phyloP scores from a whole-genome alignment of 2,329 filamentous ascomycete genomes.

The Arthrinium phaeospermum region DNA sequence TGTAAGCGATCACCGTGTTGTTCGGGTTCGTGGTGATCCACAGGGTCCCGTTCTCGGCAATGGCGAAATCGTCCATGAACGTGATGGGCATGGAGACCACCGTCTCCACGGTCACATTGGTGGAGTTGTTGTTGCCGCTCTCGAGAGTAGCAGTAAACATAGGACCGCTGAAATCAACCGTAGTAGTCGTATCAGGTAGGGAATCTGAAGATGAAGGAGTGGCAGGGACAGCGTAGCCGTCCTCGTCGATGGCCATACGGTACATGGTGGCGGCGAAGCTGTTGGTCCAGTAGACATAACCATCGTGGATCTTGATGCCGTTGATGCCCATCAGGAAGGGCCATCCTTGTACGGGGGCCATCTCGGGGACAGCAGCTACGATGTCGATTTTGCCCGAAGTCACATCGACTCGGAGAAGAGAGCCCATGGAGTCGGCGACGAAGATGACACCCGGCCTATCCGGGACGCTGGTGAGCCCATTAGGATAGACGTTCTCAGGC shows the following conservation, averaged over 20 bases:
- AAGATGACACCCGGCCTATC: constrained; percentile 24
- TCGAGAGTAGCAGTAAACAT: neutral
- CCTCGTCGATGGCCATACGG: constrained; percentile 23
- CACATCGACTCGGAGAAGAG: constrained; percentile 32
- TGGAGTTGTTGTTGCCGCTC: neutral
- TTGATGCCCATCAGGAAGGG: constrained; percentile 29
- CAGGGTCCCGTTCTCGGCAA: neutral
- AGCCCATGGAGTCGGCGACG: constrained; percentile 31
- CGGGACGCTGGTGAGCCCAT: constrained; percentile 29
- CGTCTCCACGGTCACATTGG: neutral
- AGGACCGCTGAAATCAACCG: neutral
- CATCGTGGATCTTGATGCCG: constrained; percentile 31
- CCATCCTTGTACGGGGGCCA: constrained; percentile 26
- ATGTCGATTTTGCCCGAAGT: constrained; percentile 27
- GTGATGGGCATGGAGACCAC: neutral
- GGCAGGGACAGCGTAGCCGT: neutral
- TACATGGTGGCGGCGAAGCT: constrained; percentile 24
- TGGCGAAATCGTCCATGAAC: constrained; percentile 16
- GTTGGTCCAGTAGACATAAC: constrained; percentile 33
- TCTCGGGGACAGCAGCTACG: constrained; percentile 30
- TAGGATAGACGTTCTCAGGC: constrained; percentile 26
- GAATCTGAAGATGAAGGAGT: neutral
- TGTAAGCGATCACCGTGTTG: constrained; percentile 18
- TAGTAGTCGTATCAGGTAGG: neutral
- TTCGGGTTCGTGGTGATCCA: constrained; percentile 18